Percentiles rank a stretch among this genome's conserved stretches.
Evolutionary conservation across 108 stramenopile genomes (phyloP).

Genomic region (Skeletonema marinoi): DNA sequence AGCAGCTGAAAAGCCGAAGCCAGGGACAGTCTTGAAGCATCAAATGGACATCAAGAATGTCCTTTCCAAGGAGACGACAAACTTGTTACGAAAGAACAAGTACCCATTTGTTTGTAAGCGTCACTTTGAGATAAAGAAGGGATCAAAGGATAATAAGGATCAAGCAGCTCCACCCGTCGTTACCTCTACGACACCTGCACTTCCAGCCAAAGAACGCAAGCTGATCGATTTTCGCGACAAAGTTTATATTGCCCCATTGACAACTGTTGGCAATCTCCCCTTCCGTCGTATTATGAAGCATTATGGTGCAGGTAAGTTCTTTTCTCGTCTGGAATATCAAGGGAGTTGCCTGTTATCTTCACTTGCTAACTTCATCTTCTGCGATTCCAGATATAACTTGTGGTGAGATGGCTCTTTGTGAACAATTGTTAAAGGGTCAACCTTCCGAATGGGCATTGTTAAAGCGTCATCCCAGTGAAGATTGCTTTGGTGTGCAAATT

Average conservation of each 20-base stretch:
- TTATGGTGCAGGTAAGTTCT: constrained; percentile 67
- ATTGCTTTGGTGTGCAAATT: constrained; percentile 96
- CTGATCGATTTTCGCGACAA: constrained; percentile 92
- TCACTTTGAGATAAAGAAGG: constrained; percentile 47
- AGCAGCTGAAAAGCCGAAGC: constrained; percentile 4
- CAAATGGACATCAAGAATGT: constrained; percentile 48
- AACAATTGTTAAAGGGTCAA: constrained; percentile 85
- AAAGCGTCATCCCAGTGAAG: constrained; percentile 90
- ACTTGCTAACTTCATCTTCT: too few species aligned
- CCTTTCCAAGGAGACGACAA: constrained; percentile 60
- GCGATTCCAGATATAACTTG: constrained; percentile 90
- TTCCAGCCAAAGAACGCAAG: constrained; percentile 74
- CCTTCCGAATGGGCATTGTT: constrained; percentile 94
- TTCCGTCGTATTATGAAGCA: constrained; percentile 96
- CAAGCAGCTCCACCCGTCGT: neutral
- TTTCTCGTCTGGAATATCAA: too few species aligned
- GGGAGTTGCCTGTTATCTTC: too few species aligned
- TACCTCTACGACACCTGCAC: constrained; percentile 19
- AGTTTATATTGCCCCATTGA: constrained; percentile 98
- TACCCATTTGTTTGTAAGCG: constrained; percentile 84
- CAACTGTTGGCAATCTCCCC: constrained; percentile 98
- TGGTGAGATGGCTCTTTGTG: constrained; percentile 96
- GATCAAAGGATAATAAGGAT: constrained; percentile 32
- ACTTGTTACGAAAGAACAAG: constrained; percentile 73
- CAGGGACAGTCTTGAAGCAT: constrained; percentile 9